Conservation (phyloP, 1,139 yeast genomes). For the Pneumocystis wakefieldiae region DNA sequence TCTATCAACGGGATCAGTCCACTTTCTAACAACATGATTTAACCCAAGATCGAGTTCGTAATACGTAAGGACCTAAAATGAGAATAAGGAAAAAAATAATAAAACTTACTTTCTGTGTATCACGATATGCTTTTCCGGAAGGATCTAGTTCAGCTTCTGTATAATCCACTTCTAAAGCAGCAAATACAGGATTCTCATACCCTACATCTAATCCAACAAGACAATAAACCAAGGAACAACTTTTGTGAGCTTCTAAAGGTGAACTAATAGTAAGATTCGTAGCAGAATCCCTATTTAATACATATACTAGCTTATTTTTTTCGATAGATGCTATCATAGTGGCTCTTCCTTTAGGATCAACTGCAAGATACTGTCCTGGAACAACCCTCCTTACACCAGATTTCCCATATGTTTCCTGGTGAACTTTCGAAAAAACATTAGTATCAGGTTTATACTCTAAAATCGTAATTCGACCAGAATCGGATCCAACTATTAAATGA, state of each 20-base stretch:
- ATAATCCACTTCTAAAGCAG: conserved; percentile 58
- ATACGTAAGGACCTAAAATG: conserved; percentile 32
- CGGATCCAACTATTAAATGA: conserved; percentile 55
- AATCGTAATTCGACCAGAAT: conserved; percentile 59
- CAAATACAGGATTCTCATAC: conserved; percentile 70
- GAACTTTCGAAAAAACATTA: conserved; percentile 34
- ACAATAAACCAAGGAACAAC: conserved; percentile 39
- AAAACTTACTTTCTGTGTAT: conserved; percentile 10
- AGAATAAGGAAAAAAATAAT: conserved; percentile 13
- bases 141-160: conserved; percentile 18
- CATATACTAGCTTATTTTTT: conserved; percentile 52
- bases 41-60: conserved; percentile 80
- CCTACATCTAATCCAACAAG: conserved; percentile 56
- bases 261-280: conserved; percentile 43
- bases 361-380: conserved; percentile 63
- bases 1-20: conserved; percentile 30
- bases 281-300: conserved; percentile 34
- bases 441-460: conserved; percentile 33
- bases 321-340: conserved; percentile 59
- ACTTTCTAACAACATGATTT: conserved; percentile 49
- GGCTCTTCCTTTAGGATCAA: conserved; percentile 64
- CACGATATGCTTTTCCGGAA: conserved; percentile 17
- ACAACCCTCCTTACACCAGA: conserved; percentile 59
- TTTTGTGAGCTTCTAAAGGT: conserved; percentile 54
- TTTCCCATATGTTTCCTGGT: conserved; percentile 57